phyloP scores from a whole-genome alignment of 495 filamentous ascomycete genomes.

The Rusavskia elegans region DNA sequence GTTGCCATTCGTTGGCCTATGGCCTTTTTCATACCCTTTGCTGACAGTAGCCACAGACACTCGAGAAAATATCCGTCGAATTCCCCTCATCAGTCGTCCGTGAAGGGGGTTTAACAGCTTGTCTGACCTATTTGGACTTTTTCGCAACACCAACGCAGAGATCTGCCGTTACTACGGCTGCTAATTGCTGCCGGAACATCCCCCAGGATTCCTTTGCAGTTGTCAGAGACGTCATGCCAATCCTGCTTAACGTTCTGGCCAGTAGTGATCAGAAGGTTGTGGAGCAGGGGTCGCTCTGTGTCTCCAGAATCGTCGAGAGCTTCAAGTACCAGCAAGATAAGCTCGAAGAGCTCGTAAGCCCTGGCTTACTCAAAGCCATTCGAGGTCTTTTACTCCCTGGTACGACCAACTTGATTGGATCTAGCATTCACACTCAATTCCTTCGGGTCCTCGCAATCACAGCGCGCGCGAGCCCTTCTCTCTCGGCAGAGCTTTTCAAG shows the following conservation, averaged over 20 bases:
- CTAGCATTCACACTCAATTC: constrained; percentile 94
- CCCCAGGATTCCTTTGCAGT: constrained; percentile 82
- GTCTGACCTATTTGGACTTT: constrained; percentile 88
- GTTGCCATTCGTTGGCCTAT: constrained; percentile 12
- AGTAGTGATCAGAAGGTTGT: constrained; percentile 95
- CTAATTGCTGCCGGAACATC: constrained; percentile 94
- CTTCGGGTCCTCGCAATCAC: constrained; percentile 77
- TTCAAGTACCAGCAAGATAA: constrained; percentile 77
- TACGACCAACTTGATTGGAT: constrained; percentile 87
- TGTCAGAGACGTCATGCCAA: constrained; percentile 89
- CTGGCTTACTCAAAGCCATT: constrained; percentile 71
- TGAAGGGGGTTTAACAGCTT: constrained; percentile 87
- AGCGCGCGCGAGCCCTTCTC: constrained; percentile 67
- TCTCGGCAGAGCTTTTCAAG: constrained; percentile 84
- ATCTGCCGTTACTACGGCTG: constrained; percentile 90
- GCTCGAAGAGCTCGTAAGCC: constrained; percentile 79
- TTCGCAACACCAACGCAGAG: constrained; percentile 95
- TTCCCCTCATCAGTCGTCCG: constrained; percentile 93
- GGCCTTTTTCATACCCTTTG: neutral
- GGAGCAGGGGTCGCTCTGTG: constrained; percentile 89
- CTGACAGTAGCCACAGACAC: constrained; percentile 38
- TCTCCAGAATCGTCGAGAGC: constrained; percentile 92
- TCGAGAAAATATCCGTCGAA: constrained; percentile 95
- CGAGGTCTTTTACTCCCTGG: constrained; percentile 85
- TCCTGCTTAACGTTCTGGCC: constrained; percentile 68